Conservation (phyloP, 352 stramenopile species). For the Saprolegnia parasitica region DNA sequence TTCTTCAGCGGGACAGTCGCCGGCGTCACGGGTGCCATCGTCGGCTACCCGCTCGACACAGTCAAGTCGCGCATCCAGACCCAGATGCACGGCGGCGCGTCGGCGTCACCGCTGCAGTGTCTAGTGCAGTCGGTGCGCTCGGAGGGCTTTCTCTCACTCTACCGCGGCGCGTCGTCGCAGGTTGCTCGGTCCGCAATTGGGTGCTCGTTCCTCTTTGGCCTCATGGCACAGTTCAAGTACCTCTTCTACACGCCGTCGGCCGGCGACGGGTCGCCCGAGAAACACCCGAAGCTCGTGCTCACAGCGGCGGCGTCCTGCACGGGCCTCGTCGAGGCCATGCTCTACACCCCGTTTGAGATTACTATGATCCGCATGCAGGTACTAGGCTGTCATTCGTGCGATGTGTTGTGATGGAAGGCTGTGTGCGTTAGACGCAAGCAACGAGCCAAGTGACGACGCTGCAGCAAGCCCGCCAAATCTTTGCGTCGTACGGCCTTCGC, state of each 20-base stretch:
- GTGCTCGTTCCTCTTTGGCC: constrained; percentile 62
- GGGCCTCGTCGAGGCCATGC: constrained; percentile 50
- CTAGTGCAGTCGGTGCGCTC: constrained; percentile 52
- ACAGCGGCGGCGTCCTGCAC: constrained; percentile 53
- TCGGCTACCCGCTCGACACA: constrained; percentile 63
- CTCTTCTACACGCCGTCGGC: constrained; percentile 56
- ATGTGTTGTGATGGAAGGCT: neutral
- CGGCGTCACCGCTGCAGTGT: constrained; percentile 41
- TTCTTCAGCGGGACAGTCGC: constrained; percentile 57
- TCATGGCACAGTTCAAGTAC: constrained; percentile 71
- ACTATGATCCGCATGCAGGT: constrained; percentile 69
- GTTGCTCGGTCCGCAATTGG: constrained; percentile 63
- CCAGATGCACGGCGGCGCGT: constrained; percentile 32
- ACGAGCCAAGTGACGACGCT: constrained; percentile 9
- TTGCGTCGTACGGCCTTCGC: constrained; percentile 25
- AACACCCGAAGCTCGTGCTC: constrained; percentile 48
- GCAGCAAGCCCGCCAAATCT: constrained; percentile 19
- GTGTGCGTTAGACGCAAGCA: constrained; percentile 12
- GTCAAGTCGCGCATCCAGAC: constrained; percentile 69
- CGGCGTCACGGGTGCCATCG: constrained; percentile 52
- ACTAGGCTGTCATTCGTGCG: neutral
- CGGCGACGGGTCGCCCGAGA: constrained; percentile 32
- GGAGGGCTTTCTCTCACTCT: constrained; percentile 52
- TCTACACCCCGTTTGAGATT: constrained; percentile 74
- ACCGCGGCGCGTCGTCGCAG: constrained; percentile 60